Base-by-base conservation (phyloP, 2,329 filamentous ascomycete species). In the Onygena corvina region DNA sequence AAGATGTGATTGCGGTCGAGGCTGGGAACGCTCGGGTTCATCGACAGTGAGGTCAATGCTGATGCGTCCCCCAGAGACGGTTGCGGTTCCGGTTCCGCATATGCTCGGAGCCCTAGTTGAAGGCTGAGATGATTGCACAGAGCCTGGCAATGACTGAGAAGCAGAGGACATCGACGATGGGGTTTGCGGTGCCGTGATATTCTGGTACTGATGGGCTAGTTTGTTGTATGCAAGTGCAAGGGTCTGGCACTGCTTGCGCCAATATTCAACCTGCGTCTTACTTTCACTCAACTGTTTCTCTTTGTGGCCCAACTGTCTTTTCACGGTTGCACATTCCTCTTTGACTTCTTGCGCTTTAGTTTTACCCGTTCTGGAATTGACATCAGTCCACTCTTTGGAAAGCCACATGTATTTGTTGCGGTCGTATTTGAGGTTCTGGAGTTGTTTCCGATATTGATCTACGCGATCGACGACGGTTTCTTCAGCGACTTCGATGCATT, bases 281-380 rank as follows among this genome's bases (percentile, higher is more conserved):
- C 58, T 58, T 40, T 57, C 52, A 30, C 58, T 57, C 33, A 53
- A 53, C 38, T 57, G 57, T 33, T 50, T 54, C 44, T 60, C 52
- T 12, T 59, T 60, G 12, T 54, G 56, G 4, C 56, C 53, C 16
- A 56, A 55, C 27, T 58, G 52, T 2, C 62, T 60, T 23, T 56
- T 47, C 27, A 57, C 34, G 14, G 33, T 40, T n/a, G 46, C 38
- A 8, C 49, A 49, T 11, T 59, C 45, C 3, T 55, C 50, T n/a
- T 56, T 51, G 2, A 58, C 36, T 11, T 34, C 27, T 33, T 61
- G 51, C 3, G 53, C 47, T 16, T 53, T 58, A 8, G 55, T 52
- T 49, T 63, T 64, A 2, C 62, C 62, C 2, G 64, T 61, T 20
- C 45, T 46, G 0, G 55, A 52, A 27, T 67, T 61, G 35, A 60